A percentile compares a stretch with the other conserved stretches of the same genome.
Evolutionary conservation across 2,329 filamentous ascomycete genomes (phyloP).

Genomic region (Amylocarpus encephaloides): DNA sequence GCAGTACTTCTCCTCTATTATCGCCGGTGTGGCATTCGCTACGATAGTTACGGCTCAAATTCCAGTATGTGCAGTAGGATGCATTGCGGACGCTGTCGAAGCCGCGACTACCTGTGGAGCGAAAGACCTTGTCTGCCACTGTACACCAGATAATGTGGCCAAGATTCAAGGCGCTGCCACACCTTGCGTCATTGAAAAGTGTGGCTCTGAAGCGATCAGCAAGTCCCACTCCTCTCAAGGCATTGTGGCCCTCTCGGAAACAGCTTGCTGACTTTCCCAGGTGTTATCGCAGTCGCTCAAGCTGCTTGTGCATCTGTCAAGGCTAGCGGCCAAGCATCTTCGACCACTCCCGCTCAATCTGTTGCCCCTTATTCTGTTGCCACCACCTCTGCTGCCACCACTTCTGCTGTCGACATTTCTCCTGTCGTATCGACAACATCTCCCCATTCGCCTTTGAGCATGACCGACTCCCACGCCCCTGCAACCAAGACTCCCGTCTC

Average conservation of each 20-base stretch:
- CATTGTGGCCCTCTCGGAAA: not conserved
- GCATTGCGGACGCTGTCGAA: conserved; percentile 18
- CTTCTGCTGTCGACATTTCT: too few species aligned
- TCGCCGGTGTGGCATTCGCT: conserved; percentile 15
- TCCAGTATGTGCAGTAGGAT: conserved; percentile 20
- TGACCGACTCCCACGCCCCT: too few species aligned
- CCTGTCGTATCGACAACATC: too few species aligned
- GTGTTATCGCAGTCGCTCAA: conserved; percentile 10
- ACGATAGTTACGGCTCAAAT: conserved; percentile 12
- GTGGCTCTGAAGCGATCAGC: conserved; percentile 17
- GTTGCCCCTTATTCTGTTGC: too few species aligned
- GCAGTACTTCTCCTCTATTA: conserved; percentile 18
- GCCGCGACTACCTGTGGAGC: conserved; percentile 16
- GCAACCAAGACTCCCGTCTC: too few species aligned
- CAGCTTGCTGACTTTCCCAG: not conserved
- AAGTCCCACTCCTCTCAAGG: conserved; percentile 5
- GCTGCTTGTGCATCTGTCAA: conserved; percentile 2
- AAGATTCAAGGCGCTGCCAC: conserved; percentile 20
- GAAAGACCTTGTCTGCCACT: conserved; percentile 21
- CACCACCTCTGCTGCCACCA: too few species aligned
- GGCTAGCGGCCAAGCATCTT: too few species aligned
- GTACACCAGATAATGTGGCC: conserved; percentile 11
- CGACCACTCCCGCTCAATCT: too few species aligned
- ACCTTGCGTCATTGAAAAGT: conserved; percentile 19
- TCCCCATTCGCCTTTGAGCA: too few species aligned